These are phyloP conservation scores for Plasmodium malariae DNA, from an alignment of 169 alveolate species.

Conservation along the genomic window DNA sequence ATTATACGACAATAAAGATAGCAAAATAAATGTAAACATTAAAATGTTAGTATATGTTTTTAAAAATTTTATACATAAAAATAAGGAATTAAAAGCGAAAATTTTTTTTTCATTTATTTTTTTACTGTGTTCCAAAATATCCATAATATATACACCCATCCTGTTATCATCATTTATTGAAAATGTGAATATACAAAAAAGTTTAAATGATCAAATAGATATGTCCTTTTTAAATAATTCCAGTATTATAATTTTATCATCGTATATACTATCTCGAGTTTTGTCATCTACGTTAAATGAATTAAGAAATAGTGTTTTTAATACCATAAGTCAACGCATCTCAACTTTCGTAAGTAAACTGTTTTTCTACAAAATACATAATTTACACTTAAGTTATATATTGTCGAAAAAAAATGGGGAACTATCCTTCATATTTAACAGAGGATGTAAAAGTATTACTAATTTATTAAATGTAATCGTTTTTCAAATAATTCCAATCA, in stretches of 20 bases:
- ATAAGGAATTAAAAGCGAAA: conserved; percentile 62
- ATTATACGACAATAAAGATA: conserved; percentile 30
- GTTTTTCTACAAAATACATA: conserved; percentile 85
- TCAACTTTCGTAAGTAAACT: conserved; percentile 82
- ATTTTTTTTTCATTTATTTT: conserved; percentile 65
- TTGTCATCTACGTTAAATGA: conserved; percentile 79
- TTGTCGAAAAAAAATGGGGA: conserved; percentile 85
- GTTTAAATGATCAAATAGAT: not conserved
- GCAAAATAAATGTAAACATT: conserved; percentile 58
- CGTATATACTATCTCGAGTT: conserved; percentile 65
- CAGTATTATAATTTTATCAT: conserved; percentile 28
- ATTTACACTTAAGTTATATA: conserved; percentile 82
- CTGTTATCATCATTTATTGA: conserved; percentile 71
- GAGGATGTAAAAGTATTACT: conserved; percentile 87
- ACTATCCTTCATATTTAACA: conserved; percentile 80
- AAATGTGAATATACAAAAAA: conserved; percentile 71
- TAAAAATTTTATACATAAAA: conserved; percentile 70
- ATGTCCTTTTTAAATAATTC: conserved; percentile 1
- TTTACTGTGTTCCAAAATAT: conserved; percentile 71
- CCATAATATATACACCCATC: conserved; percentile 68
- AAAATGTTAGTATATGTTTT: conserved; percentile 70
- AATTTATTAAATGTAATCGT: conserved; percentile 84
- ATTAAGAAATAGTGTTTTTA: conserved; percentile 83
- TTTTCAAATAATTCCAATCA: conserved; percentile 87
- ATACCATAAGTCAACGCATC: conserved; percentile 83